phyloP scores from a whole-genome alignment of 1,284 basidiomycete genomes.

The Microstroma glucosiphilum region DNA sequence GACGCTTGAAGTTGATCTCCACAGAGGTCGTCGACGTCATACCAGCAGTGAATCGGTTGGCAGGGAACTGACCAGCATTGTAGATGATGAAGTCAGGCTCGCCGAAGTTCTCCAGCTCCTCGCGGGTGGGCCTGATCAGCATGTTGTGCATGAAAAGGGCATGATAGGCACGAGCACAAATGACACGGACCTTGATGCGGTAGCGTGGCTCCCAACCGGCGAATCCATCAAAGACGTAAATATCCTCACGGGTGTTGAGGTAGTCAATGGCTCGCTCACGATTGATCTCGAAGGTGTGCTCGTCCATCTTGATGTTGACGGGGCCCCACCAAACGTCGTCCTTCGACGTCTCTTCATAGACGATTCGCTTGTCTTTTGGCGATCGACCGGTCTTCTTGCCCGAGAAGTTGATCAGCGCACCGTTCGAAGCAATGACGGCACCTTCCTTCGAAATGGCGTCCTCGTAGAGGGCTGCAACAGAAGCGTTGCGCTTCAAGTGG shows the following conservation, averaged over 20 bases:
- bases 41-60: slow-evolving; percentile 98
- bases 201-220: slow-evolving; percentile 99
- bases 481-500: slow-evolving; percentile 76
- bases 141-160: slow-evolving; percentile 93
- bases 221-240: slow-evolving; percentile 97
- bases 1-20: slow-evolving; percentile 99
- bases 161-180: slow-evolving; percentile 97
- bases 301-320: slow-evolving; percentile 99
- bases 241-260: slow-evolving; percentile 90
- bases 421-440: slow-evolving; percentile 90
- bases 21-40: slow-evolving; percentile 99
- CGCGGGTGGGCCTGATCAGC: slow-evolving; percentile 93
- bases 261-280: slow-evolving; percentile 99
- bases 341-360: slow-evolving; percentile 93
- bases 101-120: slow-evolving; percentile 90
- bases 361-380: slow-evolving; percentile 99
- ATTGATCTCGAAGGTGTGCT: slow-evolving; percentile 97
- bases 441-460: slow-evolving; percentile 97
- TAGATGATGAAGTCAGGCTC: slow-evolving; percentile 99
- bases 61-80: slow-evolving; percentile 99
- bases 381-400: slow-evolving; percentile 98
- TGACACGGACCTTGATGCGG: slow-evolving; percentile 98
- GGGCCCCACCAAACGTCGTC: slow-evolving; percentile 99
- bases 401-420: slow-evolving; percentile 98
- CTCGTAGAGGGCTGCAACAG: slow-evolving; percentile 91